A percentile compares a stretch with the other conserved stretches of the same genome.
Evolutionary conservation across 2,329 filamentous ascomycete genomes (phyloP).

Genomic region (Gaeumannomyces tritici): DNA sequence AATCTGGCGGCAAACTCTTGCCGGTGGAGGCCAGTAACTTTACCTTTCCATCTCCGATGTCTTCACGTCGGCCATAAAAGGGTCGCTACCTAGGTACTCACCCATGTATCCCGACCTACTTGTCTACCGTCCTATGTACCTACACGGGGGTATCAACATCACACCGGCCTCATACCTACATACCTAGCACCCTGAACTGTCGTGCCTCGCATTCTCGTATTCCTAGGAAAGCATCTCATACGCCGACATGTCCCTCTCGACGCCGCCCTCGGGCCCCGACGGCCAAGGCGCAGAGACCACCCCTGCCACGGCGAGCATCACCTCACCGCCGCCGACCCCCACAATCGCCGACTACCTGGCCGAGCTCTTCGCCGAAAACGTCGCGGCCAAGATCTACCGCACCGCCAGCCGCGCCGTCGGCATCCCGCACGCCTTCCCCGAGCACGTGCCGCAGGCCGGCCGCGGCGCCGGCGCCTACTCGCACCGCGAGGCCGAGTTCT

Average conservation of each 20-base stretch:
- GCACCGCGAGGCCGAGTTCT: constrained; percentile 15
- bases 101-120: too few relatives aligned
- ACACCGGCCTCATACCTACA: background rate
- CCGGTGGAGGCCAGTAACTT: too few relatives aligned
- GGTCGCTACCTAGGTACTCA: too few relatives aligned
- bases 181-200: background rate
- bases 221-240: background rate
- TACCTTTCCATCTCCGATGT: too few relatives aligned
- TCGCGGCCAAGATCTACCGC: constrained; percentile 13
- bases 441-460: constrained; percentile 14
- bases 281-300: background rate
- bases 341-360: constrained; percentile 1
- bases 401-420: constrained; percentile 7
- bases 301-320: background rate
- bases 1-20: too few relatives aligned
- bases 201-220: background rate
- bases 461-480: constrained; percentile 8
- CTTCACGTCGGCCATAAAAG: too few relatives aligned
- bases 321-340: too few relatives aligned
- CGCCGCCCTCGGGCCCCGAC: background rate
- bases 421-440: constrained; percentile 12
- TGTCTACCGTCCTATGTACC: background rate
- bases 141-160: background rate
- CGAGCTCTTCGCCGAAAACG: constrained; percentile 12
- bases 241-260: background rate